phyloP scores from a whole-genome alignment of 305 asterid genomes.

The Fraxinus paxiana region DNA sequence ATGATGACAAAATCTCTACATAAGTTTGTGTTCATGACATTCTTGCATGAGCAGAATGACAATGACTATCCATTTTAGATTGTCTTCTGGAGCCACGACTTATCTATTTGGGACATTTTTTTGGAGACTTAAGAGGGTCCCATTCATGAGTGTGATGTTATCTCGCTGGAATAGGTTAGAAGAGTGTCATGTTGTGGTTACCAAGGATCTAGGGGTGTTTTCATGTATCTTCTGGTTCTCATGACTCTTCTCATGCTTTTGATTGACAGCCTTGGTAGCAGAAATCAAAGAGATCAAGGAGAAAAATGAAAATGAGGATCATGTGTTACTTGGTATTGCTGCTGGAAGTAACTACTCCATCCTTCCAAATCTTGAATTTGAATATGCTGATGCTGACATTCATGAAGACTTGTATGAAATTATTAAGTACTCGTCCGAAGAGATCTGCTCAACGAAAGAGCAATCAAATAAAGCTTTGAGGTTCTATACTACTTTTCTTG shows the following conservation, averaged over 20 bases:
- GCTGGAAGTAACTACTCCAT: slow-evolving; percentile 76
- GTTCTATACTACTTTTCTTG: slow-evolving; percentile 85
- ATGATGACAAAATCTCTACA: not conserved
- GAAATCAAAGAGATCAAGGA: slow-evolving; percentile 92
- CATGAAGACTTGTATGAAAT: slow-evolving; percentile 84
- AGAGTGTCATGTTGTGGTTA: not conserved
- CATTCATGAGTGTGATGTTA: not conserved
- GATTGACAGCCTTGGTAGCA: slow-evolving; percentile 63
- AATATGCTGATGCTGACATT: slow-evolving; percentile 67
- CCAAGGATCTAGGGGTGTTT: not conserved
- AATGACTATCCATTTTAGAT: not conserved
- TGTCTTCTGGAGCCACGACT: not conserved
- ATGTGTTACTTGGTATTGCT: slow-evolving; percentile 66
- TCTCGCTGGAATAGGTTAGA: not conserved
- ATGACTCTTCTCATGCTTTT: slow-evolving; percentile 23
- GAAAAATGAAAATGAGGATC: slow-evolving; percentile 75
- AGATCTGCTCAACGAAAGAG: slow-evolving; percentile 88
- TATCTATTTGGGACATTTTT: not conserved
- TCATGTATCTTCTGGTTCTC: slow-evolving; percentile 23
- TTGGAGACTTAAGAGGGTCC: not conserved
- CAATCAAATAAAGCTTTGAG: slow-evolving; percentile 70
- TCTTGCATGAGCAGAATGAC: not conserved
- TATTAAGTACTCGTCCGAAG: slow-evolving; percentile 83
- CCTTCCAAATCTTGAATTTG: slow-evolving; percentile 69
- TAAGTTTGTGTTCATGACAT: not conserved